phyloP scores from a whole-genome alignment of 345 rosid species.

The Citrus glauca region DNA sequence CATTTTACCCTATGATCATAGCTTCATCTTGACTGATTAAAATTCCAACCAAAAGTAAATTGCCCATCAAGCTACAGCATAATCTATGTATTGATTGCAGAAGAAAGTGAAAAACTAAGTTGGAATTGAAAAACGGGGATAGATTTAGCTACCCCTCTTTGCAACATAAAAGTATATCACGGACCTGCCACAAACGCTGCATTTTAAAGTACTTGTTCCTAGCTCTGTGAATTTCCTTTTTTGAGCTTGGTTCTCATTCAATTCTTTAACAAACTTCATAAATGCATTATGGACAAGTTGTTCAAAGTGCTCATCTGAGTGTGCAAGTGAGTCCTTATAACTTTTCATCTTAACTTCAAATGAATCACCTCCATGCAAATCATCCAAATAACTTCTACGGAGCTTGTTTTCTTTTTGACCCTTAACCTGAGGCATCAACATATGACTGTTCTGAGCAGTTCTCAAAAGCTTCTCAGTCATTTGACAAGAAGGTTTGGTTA shows the following conservation, averaged over 20 bases:
- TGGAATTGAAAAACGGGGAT: not conserved
- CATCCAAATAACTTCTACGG: not conserved
- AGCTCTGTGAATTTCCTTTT: conserved; percentile 32
- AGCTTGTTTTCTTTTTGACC: not conserved
- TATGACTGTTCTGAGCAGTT: not conserved
- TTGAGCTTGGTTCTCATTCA: conserved; percentile 42
- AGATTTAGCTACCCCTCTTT: not conserved
- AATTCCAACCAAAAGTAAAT: not conserved
- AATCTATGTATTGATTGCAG: conserved; percentile 5
- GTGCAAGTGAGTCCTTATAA: conserved; percentile 27
- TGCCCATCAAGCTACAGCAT: not conserved
- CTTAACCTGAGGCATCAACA: conserved; percentile 14
- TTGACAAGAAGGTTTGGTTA: not conserved
- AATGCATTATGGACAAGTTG: conserved; percentile 32
- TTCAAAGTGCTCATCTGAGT: conserved; percentile 31
- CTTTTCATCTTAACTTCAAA: conserved; percentile 1
- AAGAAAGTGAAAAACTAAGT: not conserved
- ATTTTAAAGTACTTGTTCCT: conserved; percentile 27
- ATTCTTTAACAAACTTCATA: conserved; percentile 38
- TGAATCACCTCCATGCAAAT: conserved; percentile 6
- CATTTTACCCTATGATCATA: not conserved
- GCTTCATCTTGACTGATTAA: not conserved
- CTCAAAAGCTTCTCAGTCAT: conserved; percentile 16
- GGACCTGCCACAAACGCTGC: conserved; percentile 53
- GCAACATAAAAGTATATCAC: conserved; percentile 20